A percentile compares a stretch with the other conserved stretches of the same genome.
These are phyloP conservation scores for Globisporangium viniferum DNA, from an alignment of 352 stramenopile genomes.

Conservation along the genomic window DNA sequence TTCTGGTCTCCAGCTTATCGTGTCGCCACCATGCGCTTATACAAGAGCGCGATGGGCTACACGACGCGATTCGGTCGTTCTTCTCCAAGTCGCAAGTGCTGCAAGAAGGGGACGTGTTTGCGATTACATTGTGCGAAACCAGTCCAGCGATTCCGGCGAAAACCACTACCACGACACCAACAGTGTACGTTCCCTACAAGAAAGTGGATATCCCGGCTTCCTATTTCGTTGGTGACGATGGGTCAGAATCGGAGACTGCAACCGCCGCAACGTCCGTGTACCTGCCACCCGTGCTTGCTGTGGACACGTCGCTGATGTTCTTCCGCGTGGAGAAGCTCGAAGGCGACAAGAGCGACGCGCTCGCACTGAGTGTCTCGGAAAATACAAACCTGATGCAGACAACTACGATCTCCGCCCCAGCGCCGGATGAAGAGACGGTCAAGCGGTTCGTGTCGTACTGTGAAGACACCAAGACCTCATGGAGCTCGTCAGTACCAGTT, in stretches of 20 bases:
- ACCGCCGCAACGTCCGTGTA: slow-evolving; percentile 12
- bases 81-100: slow-evolving; percentile 62
- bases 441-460: slow-evolving; percentile 46
- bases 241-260: background rate
- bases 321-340: slow-evolving; percentile 70
- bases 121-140: slow-evolving; percentile 49
- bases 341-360: slow-evolving; percentile 16
- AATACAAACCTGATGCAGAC: slow-evolving; percentile 69
- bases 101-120: slow-evolving; percentile 68
- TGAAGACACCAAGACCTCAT: slow-evolving; percentile 1
- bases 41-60: slow-evolving; percentile 50
- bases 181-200: slow-evolving; percentile 40
- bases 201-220: slow-evolving; percentile 33
- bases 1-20: slow-evolving; percentile 61
- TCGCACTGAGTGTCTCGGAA: slow-evolving; percentile 56
- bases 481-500: slow-evolving; percentile 11
- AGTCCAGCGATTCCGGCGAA: slow-evolving; percentile 25
- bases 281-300: slow-evolving; percentile 42
- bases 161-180: slow-evolving; percentile 13
- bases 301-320: slow-evolving; percentile 73
- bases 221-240: slow-evolving; percentile 17
- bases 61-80: slow-evolving; percentile 55
- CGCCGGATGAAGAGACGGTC: slow-evolving; percentile 52
- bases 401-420: slow-evolving; percentile 39
- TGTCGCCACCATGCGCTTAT: slow-evolving; percentile 53